These are phyloP conservation scores for Saturnispora mendoncae DNA, from an alignment of 805 yeast genomes.

Conservation along the genomic window DNA sequence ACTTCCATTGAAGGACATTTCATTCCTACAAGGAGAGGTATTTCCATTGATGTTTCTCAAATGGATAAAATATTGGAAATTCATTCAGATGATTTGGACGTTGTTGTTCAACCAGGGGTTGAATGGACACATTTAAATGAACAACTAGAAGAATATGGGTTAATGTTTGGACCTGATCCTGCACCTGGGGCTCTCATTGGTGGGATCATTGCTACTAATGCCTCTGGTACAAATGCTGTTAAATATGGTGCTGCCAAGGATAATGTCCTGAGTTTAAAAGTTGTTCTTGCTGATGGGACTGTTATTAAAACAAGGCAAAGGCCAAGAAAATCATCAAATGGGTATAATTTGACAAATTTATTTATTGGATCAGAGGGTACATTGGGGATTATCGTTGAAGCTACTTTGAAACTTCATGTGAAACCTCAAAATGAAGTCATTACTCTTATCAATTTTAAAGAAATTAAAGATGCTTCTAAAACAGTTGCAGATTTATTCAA, in stretches of 20 bases:
- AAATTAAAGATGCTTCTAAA: slow-evolving; percentile 60
- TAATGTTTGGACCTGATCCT: slow-evolving; percentile 66
- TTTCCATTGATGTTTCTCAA: slow-evolving; percentile 50
- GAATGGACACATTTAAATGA: slow-evolving; percentile 68
- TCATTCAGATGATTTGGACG: slow-evolving; percentile 59
- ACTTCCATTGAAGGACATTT: slow-evolving; percentile 76
- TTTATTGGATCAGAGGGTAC: slow-evolving; percentile 78
- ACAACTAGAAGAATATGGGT: slow-evolving; percentile 37
- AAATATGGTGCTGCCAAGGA: slow-evolving; percentile 75
- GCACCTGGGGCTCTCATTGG: slow-evolving; percentile 77
- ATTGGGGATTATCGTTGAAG: slow-evolving; percentile 68
- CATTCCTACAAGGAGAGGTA: slow-evolving; percentile 57
- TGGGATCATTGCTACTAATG: slow-evolving; percentile 67
- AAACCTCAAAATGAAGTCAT: slow-evolving; percentile 59
- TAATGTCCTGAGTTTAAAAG: slow-evolving; percentile 57
- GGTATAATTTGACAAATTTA: slow-evolving; percentile 68
- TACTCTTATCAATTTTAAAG: slow-evolving; percentile 59
- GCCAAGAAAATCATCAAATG: slow-evolving; percentile 72
- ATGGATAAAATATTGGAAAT: slow-evolving; percentile 52
- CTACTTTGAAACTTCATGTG: slow-evolving; percentile 60
- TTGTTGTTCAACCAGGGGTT: slow-evolving; percentile 71
- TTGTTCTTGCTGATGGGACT: slow-evolving; percentile 75
- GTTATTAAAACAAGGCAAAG: slow-evolving; percentile 64
- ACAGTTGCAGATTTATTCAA: slow-evolving; percentile 56
- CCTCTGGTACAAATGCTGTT: slow-evolving; percentile 74